Base-by-base conservation (phyloP, 1,284 basidiomycete genomes). In the Tremellales sp. region DNA sequence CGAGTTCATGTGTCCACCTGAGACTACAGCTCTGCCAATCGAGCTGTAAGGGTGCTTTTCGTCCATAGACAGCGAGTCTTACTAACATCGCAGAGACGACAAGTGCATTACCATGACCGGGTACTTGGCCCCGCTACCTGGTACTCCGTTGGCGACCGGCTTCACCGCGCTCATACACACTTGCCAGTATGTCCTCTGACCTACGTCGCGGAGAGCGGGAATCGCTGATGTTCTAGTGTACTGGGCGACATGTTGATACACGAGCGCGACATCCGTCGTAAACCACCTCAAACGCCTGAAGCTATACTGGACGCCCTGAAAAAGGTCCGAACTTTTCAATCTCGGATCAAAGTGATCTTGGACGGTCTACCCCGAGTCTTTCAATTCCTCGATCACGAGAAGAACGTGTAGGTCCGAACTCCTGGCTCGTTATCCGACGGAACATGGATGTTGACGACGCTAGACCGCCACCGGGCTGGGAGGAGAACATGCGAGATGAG, bases 121-220 rank as follows among this genome's bases (percentile, higher is more conserved):
- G 3, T 58, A 53, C 45, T 23, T 56, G 26, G 53, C 58, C 21
- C 48, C 48, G 0, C 43, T 48, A 33, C 49, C 54, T 12, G 54
- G 54, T n/a, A 36, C 33, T 6, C 58, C 60, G 2, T 31, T 62
- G 33, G 54, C 60, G 19, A 40, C 21, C 8, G 61, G 61, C 10
- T 61, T 63, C 44, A 63, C 60, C 42, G 53, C 51, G 21, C 42
- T 63, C 22, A 58, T 56, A 11, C 25, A 54, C n/a, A 54, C 56
- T 2, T 56, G 50, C 11, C 49, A 51, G 60, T 60, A 40, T 40
- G 60, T 51, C 3, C 40, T 23, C 12, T 22, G n/a, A 2, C 43
- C 26, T 19, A 4, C 8, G 4, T 12, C 31, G 22, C n/a, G 19
- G 17, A 15, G 10, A 40, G 26, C 27, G 33, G 27, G 26, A 3